A percentile compares a stretch with the other conserved stretches of the same genome.
Evolutionary conservation across 495 filamentous ascomycete species (phyloP).

Genomic region (Opeltia flavorubescens): DNA sequence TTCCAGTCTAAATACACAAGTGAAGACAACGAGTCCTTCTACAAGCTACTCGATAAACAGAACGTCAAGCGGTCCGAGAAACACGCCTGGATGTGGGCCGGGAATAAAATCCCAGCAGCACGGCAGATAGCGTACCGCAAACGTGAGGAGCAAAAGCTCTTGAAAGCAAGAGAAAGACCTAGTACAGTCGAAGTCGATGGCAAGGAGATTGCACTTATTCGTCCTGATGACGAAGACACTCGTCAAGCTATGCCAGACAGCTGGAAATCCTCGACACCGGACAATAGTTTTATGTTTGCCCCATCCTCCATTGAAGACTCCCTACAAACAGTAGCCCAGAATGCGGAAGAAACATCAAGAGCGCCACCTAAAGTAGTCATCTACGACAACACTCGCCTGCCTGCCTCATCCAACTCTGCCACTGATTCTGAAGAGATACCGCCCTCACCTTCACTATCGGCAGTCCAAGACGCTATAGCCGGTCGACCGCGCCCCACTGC

Average conservation of each 20-base stretch:
- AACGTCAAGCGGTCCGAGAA: slow-evolving; percentile 71
- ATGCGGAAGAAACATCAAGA: slow-evolving; percentile 51
- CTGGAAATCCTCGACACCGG: slow-evolving; percentile 52
- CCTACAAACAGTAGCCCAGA: slow-evolving; percentile 50
- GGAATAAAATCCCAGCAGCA: slow-evolving; percentile 78
- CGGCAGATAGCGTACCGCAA: slow-evolving; percentile 72
- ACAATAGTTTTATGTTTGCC: slow-evolving; percentile 81
- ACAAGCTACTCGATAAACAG: slow-evolving; percentile 80
- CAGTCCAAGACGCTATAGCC: slow-evolving; percentile 74
- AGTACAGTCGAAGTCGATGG: slow-evolving; percentile 20
- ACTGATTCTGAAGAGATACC: slow-evolving; percentile 30
- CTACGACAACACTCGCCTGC: slow-evolving; percentile 71
- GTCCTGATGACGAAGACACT: slow-evolving; percentile 46
- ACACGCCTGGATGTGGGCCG: slow-evolving; percentile 74
- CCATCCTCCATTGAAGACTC: slow-evolving; percentile 54
- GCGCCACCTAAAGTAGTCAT: slow-evolving; percentile 64
- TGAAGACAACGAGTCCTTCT: slow-evolving; percentile 95
- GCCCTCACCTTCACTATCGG: slow-evolving; percentile 68
- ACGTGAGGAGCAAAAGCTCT: slow-evolving; percentile 41
- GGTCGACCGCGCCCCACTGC: slow-evolving; percentile 50
- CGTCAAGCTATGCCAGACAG: slow-evolving; percentile 66
- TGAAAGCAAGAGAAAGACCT: slow-evolving; percentile 27
- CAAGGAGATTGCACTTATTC: slow-evolving; percentile 30
- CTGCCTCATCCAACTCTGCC: slow-evolving; percentile 24
- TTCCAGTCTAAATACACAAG: slow-evolving; percentile 92